These are phyloP conservation scores for Trametes cinnabarina DNA, from an alignment of 768 basidiomycete genomes.

Conservation along the genomic window DNA sequence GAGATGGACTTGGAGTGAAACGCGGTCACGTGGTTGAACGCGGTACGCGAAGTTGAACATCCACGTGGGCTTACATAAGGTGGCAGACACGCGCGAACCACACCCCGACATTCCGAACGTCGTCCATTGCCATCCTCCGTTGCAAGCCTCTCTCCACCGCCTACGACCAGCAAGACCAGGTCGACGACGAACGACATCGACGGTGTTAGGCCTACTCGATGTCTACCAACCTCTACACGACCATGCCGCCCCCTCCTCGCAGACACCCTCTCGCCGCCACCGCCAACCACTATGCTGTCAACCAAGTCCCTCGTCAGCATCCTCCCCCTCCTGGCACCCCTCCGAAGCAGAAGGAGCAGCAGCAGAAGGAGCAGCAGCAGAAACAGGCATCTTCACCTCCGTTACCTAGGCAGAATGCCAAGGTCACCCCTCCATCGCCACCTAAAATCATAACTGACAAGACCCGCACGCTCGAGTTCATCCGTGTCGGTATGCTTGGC, in stretches of 20 bases:
- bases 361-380: slow-evolving; percentile 5
- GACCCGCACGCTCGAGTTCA: slow-evolving; percentile 52
- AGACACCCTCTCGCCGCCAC: slow-evolving; percentile 29
- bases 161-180: slow-evolving; percentile 10
- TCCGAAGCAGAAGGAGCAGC: slow-evolving; percentile 13
- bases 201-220: slow-evolving; percentile 33
- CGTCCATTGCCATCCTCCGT: background rate
- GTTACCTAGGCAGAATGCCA: slow-evolving; percentile 77
- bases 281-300: slow-evolving; percentile 24
- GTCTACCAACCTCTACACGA: slow-evolving; percentile 22
- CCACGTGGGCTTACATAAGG: slow-evolving; percentile 25
- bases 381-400: slow-evolving; percentile 50
- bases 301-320: slow-evolving; percentile 19
- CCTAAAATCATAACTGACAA: slow-evolving; percentile 74
- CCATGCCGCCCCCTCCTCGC: slow-evolving; percentile 25
- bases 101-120: background rate
- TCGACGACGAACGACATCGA: slow-evolving; percentile 21
- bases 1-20: too few relatives aligned
- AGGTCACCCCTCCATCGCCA: slow-evolving; percentile 77
- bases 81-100: slow-evolving; percentile 21
- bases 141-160: background rate
- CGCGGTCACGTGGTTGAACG: slow-evolving; percentile 25
- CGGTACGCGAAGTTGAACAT: slow-evolving; percentile 26
- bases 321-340: slow-evolving; percentile 15
- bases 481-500: slow-evolving; percentile 80